Conservation (phyloP, 352 stramenopile genomes). For the Pythium aristosporum region DNA sequence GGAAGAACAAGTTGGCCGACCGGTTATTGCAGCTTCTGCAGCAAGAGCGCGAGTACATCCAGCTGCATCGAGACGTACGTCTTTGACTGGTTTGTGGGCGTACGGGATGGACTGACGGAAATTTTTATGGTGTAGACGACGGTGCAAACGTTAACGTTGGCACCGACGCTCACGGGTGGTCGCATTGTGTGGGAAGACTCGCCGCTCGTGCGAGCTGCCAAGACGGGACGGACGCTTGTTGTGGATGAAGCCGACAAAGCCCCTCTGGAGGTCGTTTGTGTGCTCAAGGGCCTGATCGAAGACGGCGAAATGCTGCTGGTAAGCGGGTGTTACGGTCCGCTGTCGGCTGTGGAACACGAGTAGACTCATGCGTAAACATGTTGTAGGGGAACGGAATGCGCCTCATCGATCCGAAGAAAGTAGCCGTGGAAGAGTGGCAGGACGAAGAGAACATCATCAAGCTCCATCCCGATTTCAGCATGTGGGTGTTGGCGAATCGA, state of each 20-base stretch:
- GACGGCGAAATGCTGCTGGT: slow-evolving; percentile 94
- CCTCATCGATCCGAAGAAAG: slow-evolving; percentile 70
- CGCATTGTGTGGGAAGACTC: slow-evolving; percentile 93
- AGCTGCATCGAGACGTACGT: slow-evolving; percentile 94
- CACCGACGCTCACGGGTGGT: slow-evolving; percentile 87
- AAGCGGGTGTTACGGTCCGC: slow-evolving; percentile 4
- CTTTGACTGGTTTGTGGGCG: background rate
- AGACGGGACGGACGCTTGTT: slow-evolving; percentile 89
- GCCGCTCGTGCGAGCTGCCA: slow-evolving; percentile 92
- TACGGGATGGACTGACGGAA: background rate
- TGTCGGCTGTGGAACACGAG: background rate
- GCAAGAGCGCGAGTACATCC: slow-evolving; percentile 95
- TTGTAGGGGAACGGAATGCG: slow-evolving; percentile 85
- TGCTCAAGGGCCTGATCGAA: slow-evolving; percentile 96
- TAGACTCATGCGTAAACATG: slow-evolving; percentile 31
- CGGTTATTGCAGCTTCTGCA: slow-evolving; percentile 87
- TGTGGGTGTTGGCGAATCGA: slow-evolving; percentile 95
- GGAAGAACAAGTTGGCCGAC: slow-evolving; percentile 96
- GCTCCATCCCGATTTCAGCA: slow-evolving; percentile 91
- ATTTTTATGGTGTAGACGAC: slow-evolving; percentile 72
- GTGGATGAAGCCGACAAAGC: slow-evolving; percentile 98
- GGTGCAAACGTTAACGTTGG: slow-evolving; percentile 90
- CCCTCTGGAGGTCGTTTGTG: slow-evolving; percentile 92
- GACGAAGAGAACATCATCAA: slow-evolving; percentile 81
- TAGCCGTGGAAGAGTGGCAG: slow-evolving; percentile 58